These are phyloP conservation scores for Fraxinus excelsior DNA, from an alignment of 257 asterid genomes.

Conservation along the genomic window DNA sequence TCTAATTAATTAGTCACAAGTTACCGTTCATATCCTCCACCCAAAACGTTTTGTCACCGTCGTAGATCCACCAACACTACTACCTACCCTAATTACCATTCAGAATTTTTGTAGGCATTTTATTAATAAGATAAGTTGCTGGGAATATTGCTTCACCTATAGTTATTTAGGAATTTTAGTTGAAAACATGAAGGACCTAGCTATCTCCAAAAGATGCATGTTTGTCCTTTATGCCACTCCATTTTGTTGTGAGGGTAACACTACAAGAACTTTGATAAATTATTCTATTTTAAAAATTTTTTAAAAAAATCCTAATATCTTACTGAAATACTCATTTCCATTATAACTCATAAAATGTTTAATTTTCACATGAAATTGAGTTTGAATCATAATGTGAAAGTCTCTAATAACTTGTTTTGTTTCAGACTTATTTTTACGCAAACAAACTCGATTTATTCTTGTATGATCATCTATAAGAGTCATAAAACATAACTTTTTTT, in stretches of 20 bases:
- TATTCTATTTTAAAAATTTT: neutral
- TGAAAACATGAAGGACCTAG: neutral
- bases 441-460: neutral
- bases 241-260: neutral
- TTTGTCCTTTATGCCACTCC: neutral
- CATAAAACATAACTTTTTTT: neutral
- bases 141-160: neutral
- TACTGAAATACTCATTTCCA: neutral
- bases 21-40: no score
- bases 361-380: neutral
- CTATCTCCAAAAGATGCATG: neutral
- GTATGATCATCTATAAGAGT: constrained; percentile 16
- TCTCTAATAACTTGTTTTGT: neutral
- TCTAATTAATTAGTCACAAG: no score
- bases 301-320: neutral
- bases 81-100: neutral
- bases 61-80: no score
- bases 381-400: neutral
- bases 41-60: no score
- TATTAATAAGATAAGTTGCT: neutral
- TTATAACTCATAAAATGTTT: neutral
- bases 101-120: neutral
- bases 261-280: neutral
- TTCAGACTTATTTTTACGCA: neutral
- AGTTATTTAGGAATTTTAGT: neutral